These are phyloP conservation scores for Vaccinium vitisidaea DNA, from an alignment of 148 eudicot genomes.

Conservation along the genomic window DNA sequence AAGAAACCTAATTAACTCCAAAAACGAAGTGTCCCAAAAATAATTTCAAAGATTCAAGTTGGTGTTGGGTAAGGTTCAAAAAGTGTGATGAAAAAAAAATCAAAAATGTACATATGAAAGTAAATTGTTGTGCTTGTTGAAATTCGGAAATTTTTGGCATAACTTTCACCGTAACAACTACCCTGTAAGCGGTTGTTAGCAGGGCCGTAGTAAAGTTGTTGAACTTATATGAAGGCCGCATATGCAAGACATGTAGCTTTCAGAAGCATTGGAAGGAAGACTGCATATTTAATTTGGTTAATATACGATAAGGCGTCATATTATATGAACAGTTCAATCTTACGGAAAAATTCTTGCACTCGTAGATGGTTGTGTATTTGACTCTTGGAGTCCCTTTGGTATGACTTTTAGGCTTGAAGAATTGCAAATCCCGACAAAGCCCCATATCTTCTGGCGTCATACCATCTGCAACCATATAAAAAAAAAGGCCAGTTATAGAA, in stretches of 20 bases:
- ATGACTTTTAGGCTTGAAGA: constrained; percentile 45
- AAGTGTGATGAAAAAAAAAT: background rate
- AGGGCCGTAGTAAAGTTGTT: background rate
- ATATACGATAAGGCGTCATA: background rate
- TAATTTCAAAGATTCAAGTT: background rate
- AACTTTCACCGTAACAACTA: background rate
- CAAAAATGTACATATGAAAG: background rate
- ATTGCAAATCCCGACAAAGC: constrained; percentile 51
- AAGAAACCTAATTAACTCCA: background rate
- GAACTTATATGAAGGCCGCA: background rate
- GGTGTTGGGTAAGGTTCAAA: background rate
- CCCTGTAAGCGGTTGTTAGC: background rate
- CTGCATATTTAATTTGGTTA: background rate
- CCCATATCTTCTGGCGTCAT: constrained; percentile 85
- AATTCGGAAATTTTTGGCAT: background rate
- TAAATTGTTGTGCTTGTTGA: background rate
- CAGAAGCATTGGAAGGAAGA: background rate
- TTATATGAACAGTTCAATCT: constrained; percentile 2
- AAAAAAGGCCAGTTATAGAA: constrained; percentile 7
- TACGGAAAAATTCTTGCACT: constrained; percentile 62
- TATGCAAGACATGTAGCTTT: background rate
- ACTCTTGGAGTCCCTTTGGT: constrained; percentile 42
- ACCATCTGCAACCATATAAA: constrained; percentile 39
- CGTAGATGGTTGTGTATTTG: constrained; percentile 56
- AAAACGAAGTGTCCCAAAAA: background rate